These are phyloP conservation scores for baker's yeast (Saccharomyces cerevisiae) DNA, from an alignment of 805 yeast genomes.

Conservation along the genomic window DNA sequence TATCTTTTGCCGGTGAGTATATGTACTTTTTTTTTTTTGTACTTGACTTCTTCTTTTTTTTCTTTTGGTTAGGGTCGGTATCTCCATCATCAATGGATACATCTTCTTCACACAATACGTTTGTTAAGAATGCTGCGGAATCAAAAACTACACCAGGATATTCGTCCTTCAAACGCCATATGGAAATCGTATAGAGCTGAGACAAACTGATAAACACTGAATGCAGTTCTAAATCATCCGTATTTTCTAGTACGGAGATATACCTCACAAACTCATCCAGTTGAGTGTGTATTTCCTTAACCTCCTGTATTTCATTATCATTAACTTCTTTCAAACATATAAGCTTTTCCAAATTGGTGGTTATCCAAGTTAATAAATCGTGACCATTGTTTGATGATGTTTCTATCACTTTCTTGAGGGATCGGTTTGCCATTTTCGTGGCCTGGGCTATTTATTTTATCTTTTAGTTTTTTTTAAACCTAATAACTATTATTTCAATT, in stretches of 20 bases:
- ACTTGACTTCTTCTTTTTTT: constrained; percentile 16
- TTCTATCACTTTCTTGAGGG: background rate
- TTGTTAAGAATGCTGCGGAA: constrained; percentile 20
- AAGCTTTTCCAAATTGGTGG: constrained; percentile 10
- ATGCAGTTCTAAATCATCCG: constrained; percentile 16
- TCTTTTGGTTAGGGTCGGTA: constrained; percentile 4
- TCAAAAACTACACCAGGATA: constrained; percentile 23
- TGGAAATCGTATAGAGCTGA: constrained; percentile 13
- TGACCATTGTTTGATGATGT: constrained; percentile 15
- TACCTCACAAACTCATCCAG: constrained; percentile 9
- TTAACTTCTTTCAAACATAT: background rate
- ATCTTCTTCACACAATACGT: constrained; percentile 25
- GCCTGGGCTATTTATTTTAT: background rate
- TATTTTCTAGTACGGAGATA: constrained; percentile 8
- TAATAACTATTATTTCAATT: background rate
- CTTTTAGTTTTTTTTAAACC: background rate
- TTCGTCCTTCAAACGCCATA: constrained; percentile 9
- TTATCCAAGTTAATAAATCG: constrained; percentile 19
- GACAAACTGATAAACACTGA: constrained; percentile 15
- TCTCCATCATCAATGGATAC: constrained; percentile 6
- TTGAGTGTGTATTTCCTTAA: constrained; percentile 5
- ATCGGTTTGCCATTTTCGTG: background rate
- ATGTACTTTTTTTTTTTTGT: constrained; percentile 17
- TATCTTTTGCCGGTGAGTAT: constrained; percentile 23
- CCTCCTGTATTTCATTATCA: background rate